Evolutionary conservation across 768 basidiomycete species (phyloP).

Genomic region (Daedalea quercina): DNA sequence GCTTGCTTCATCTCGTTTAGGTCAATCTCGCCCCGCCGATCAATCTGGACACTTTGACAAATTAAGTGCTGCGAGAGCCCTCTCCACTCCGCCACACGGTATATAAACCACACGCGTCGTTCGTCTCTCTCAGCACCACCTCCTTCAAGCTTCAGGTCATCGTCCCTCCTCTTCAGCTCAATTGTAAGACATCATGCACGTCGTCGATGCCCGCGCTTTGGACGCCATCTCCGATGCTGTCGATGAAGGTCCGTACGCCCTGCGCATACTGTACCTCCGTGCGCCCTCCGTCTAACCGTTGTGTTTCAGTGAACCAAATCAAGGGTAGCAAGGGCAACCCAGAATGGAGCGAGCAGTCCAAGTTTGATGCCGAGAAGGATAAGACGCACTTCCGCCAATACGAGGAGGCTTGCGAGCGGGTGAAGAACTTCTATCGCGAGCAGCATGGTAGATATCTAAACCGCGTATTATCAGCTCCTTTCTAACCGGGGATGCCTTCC

Average conservation of each 20-base stretch:
- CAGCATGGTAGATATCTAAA: slow-evolving; percentile 51
- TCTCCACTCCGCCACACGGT: background rate
- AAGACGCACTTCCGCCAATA: slow-evolving; percentile 68
- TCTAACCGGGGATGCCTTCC: background rate
- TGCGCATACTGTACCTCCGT: background rate
- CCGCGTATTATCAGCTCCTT: background rate
- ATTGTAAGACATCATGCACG: background rate
- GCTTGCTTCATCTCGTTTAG: background rate
- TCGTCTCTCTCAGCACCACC: background rate
- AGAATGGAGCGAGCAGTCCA: slow-evolving; percentile 44
- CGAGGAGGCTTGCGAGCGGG: slow-evolving; percentile 68
- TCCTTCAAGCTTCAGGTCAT: background rate
- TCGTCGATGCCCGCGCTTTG: slow-evolving; percentile 15
- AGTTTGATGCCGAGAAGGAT: slow-evolving; percentile 58
- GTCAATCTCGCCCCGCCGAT: background rate
- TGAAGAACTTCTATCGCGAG: slow-evolving; percentile 72
- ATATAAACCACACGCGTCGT: background rate
- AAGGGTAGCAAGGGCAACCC: slow-evolving; percentile 39
- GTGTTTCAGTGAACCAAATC: slow-evolving; percentile 54
- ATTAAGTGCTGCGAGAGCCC: background rate
- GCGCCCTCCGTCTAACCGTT: background rate
- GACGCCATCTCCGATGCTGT: slow-evolving; percentile 42
- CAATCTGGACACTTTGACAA: background rate
- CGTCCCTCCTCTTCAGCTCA: background rate
- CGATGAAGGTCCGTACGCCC: slow-evolving; percentile 35